Evolutionary conservation across 345 rosid genomes (phyloP).

Genomic region (Rhodamnia argentea): DNA sequence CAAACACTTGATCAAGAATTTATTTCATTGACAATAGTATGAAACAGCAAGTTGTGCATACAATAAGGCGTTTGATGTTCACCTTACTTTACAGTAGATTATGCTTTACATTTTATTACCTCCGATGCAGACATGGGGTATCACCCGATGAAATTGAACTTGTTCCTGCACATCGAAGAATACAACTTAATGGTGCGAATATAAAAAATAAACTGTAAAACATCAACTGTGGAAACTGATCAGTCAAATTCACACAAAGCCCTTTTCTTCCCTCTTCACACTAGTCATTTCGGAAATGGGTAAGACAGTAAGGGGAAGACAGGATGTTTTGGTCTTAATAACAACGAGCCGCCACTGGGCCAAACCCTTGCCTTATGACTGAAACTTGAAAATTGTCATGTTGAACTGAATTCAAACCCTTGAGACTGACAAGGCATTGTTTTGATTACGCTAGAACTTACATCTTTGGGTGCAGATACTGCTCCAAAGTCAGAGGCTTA

Average conservation of each 20-base stretch:
- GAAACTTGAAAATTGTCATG: not conserved
- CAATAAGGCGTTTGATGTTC: not conserved
- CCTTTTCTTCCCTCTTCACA: not conserved
- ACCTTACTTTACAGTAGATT: not conserved
- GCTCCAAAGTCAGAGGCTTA: constrained; percentile 65
- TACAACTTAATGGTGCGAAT: not conserved
- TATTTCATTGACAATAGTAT: not conserved
- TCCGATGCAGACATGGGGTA: not conserved
- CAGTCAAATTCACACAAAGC: not conserved
- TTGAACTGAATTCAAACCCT: not conserved
- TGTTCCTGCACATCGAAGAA: not conserved
- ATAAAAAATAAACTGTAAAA: not conserved
- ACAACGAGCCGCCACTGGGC: not conserved
- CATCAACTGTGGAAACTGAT: not conserved
- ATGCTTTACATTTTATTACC: not conserved
- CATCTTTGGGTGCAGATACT: constrained; percentile 57
- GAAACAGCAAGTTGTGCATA: not conserved
- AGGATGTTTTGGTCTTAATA: not conserved
- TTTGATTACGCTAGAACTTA: constrained; percentile 3
- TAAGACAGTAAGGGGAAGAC: not conserved
- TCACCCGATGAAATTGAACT: not conserved
- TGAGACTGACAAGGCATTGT: not conserved
- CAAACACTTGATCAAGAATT: not conserved
- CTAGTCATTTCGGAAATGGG: not conserved
- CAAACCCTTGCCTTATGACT: not conserved